Base-by-base conservation (phyloP, 768 basidiomycete genomes). In the Russula virescens region DNA sequence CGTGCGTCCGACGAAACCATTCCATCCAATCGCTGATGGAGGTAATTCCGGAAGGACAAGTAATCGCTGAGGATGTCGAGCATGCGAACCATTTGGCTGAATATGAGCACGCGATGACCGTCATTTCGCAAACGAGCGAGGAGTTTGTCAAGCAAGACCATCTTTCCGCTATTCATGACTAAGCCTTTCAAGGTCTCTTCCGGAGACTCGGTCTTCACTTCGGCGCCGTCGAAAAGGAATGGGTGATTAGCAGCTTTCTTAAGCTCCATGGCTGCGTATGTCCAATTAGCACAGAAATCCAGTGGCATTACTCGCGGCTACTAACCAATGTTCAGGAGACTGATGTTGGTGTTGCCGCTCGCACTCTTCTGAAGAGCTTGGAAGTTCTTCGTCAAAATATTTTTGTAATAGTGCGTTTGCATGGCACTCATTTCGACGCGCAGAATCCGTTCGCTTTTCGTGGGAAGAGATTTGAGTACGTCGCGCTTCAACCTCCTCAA, bases 231-330 rank as follows among this genome's bases (percentile, higher is more conserved):
- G 70, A 98, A 98, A 2, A 99, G 83, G 73, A 89, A 99, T 1
- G 97, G 97, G 70, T 99, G 97, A 71, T 98, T 98, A 28, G 93
- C 94, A 1, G 95, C 94, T 75, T 99, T 98, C 80, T 98, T 98
- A 54, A 98, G 80, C 73, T 98, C 97, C 95, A 99, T 97, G 0
- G 96, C 96, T 89, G 66, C 53, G 35, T 56, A 4, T 23, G 56
- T 18, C 49, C 28, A 53, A 28, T 57, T 38, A 63, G 52, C 53
- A 19, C 28, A 16, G 42, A 25, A 38, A 58, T 23, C n/a, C 34
- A 38, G 31, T 28, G 50, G 47, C 45, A 55, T 31, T 28, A 25
- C 23, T 16, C 16, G 48, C 5, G 13, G 75, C 82, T 62, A 38
- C 38, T 38, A 60, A 88, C 88, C 89, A 58, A 99, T 96, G 72